These are phyloP conservation scores for Oryza meyeriana DNA, from an alignment of 176 grass and related monocot genomes.

Conservation along the genomic window DNA sequence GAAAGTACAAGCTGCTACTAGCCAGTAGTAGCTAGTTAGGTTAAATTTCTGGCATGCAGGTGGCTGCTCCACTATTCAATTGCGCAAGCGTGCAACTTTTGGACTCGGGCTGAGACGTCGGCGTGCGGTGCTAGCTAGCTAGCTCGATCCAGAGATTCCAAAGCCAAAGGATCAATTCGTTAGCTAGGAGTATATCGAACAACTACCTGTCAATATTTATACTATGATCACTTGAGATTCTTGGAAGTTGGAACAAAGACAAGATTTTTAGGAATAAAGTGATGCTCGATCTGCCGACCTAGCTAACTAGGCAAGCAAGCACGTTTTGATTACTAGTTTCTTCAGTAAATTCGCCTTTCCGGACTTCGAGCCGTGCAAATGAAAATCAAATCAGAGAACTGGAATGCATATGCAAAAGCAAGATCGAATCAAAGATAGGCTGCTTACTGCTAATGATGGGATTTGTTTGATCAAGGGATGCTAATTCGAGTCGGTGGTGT, in stretches of 20 bases:
- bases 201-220: neutral
- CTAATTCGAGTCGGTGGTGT: neutral
- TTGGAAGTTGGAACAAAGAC: neutral
- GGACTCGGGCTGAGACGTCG: slow-evolving; percentile 1
- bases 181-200: neutral
- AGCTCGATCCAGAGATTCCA: slow-evolving; percentile 26
- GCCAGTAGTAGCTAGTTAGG: neutral
- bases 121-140: neutral
- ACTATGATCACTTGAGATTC: neutral
- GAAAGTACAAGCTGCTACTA: no score
- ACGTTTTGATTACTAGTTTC: neutral
- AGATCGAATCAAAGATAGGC: neutral
- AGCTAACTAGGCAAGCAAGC: neutral
- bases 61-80: slow-evolving; percentile 4
- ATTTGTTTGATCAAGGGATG: neutral
- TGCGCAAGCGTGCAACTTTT: slow-evolving; percentile 31
- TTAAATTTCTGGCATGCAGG: slow-evolving; percentile 20
- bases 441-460: neutral
- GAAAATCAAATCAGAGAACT: neutral
- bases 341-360: neutral
- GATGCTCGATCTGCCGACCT: slow-evolving; percentile 13
- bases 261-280: slow-evolving; percentile 17
- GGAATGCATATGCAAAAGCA: neutral
- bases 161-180: neutral
- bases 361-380: slow-evolving; percentile 17